Percentiles rank a stretch among this genome's conserved stretches.
phyloP scores from a whole-genome alignment of 129 eudicot genomes.

The Chrysanthemum makinoi region DNA sequence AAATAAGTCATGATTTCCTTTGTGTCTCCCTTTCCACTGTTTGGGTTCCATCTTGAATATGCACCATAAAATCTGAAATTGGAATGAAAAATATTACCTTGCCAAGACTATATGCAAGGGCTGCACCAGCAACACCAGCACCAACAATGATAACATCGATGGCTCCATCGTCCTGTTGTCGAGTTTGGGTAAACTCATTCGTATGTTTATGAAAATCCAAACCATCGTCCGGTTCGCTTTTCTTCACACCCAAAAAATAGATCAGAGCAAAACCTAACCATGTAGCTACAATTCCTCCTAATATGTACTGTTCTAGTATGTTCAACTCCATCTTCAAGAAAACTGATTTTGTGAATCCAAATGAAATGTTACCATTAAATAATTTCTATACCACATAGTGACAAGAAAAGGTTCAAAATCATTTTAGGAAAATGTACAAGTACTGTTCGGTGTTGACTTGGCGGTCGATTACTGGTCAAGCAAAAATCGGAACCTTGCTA shows the following conservation, averaged over 20 bases:
- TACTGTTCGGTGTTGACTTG: constrained; percentile 12
- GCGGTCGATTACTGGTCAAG: constrained; percentile 10
- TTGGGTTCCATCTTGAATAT: constrained; percentile 6
- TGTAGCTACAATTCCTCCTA: constrained; percentile 34
- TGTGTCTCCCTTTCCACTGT: not conserved
- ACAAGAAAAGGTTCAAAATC: constrained; percentile 3
- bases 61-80: not conserved
- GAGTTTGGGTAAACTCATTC: constrained; percentile 8
- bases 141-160: constrained; percentile 39
- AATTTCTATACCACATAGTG: not conserved
- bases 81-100: constrained; percentile 21
- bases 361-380: constrained; percentile 4
- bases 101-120: constrained; percentile 47
- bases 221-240: constrained; percentile 26
- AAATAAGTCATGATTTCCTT: constrained; percentile 6
- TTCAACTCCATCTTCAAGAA: constrained; percentile 29
- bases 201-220: constrained; percentile 5
- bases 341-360: constrained; percentile 14
- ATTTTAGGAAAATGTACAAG: not conserved
- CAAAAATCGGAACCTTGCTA: constrained; percentile 1
- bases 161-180: constrained; percentile 25
- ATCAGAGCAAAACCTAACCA: constrained; percentile 35
- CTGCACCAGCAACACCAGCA: constrained; percentile 52
- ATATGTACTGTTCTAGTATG: constrained; percentile 32
- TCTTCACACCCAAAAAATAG: constrained; percentile 35